A percentile compares a stretch with the other conserved stretches of the same genome.
Evolutionary conservation across 106 monocot genomes (phyloP).

Genomic region (Dendrobium huoshanense): DNA sequence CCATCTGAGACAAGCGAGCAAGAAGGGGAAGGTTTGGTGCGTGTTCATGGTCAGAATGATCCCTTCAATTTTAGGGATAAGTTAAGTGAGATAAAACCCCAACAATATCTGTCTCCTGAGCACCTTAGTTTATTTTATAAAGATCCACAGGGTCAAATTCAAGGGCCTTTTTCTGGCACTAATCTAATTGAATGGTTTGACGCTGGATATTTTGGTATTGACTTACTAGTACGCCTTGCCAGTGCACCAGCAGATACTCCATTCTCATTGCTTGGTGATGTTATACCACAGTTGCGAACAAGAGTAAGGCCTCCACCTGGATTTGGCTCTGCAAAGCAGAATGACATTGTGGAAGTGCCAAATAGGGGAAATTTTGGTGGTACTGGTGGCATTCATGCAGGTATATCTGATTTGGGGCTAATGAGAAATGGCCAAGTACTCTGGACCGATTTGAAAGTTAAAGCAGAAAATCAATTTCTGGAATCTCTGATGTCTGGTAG

Average conservation of each 20-base stretch:
- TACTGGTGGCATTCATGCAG: conserved; percentile 21
- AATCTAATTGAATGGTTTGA: conserved; percentile 97
- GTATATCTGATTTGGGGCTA: conserved; percentile 26
- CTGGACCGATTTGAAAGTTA: conserved; percentile 26
- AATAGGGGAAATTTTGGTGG: conserved; percentile 15
- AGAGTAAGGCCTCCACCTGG: conserved; percentile 89
- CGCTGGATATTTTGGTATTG: conserved; percentile 93
- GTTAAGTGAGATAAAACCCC: conserved; percentile 23
- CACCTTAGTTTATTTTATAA: conserved; percentile 66
- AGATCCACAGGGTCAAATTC: conserved; percentile 95
- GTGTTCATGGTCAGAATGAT: conserved; percentile 14
- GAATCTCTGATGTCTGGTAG: conserved; percentile 81
- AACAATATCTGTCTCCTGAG: conserved; percentile 56
- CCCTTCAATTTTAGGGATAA: conserved; percentile 24
- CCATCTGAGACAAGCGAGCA: conserved; percentile 23
- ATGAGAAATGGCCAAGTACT: conserved; percentile 31
- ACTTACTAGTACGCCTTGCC: conserved; percentile 71
- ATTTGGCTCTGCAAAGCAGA: conserved; percentile 44
- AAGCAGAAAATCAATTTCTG: conserved; percentile 74
- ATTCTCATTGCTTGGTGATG: conserved; percentile 83
- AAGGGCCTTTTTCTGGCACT: conserved; percentile 91
- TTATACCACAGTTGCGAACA: conserved; percentile 82
- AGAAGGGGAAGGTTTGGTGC: too few relatives aligned
- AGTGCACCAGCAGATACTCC: conserved; percentile 58
- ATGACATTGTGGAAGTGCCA: conserved; percentile 28